Evolutionary conservation across 2,329 filamentous ascomycete species (phyloP).

Genomic region (Cladosporium cucumerinum): DNA sequence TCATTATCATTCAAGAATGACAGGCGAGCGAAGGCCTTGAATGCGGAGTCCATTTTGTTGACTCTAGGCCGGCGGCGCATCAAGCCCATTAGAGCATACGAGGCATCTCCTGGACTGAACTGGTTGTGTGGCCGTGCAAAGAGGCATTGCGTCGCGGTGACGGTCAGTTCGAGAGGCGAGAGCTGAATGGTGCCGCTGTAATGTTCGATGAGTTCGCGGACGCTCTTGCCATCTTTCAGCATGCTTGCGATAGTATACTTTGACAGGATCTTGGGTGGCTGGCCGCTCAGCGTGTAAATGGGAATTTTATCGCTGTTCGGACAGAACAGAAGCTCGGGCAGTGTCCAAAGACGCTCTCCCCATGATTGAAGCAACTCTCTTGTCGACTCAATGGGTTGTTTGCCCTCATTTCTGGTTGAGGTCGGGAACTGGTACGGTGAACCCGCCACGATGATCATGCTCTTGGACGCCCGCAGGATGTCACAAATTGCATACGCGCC

Average conservation of each 20-base stretch:
- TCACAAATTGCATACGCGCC: not conserved
- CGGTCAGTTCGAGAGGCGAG: not conserved
- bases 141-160: constrained; percentile 2
- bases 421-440: not conserved
- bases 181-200: constrained; percentile 1
- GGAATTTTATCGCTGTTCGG: not conserved
- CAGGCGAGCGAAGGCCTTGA: constrained; percentile 48
- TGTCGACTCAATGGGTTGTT: not conserved
- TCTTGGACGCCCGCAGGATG: not conserved
- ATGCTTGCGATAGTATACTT: not conserved
- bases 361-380: not conserved
- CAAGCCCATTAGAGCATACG: constrained; percentile 49
- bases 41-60: constrained; percentile 40
- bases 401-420: not conserved
- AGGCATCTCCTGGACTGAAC: constrained; percentile 37
- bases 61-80: constrained; percentile 41
- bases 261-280: not conserved
- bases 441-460: not conserved
- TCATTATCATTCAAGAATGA: constrained; percentile 48
- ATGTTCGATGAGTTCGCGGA: not conserved
- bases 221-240: not conserved
- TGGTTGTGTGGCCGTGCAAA: not conserved
- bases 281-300: not conserved
- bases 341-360: not conserved
- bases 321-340: not conserved